Base-by-base conservation (phyloP, 192 early-diverging fungal species). In the Gryganskiella cystojenkinii region DNA sequence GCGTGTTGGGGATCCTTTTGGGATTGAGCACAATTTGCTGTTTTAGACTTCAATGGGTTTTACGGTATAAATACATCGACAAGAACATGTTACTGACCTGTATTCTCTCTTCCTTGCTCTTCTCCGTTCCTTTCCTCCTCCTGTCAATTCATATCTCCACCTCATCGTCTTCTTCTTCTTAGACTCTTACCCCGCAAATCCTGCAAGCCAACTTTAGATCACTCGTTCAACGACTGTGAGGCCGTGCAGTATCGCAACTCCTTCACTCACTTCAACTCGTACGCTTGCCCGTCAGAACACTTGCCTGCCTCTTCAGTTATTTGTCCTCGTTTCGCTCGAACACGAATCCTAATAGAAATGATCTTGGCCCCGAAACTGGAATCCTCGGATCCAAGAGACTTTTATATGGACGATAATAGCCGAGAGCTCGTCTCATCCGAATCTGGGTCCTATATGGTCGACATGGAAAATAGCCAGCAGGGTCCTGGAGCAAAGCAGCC, bases 401-500 rank as follows among this genome's bases (percentile, higher is more conserved):
- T 78, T 35, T 78, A 78, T 22, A 50, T 64, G 30, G 66, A 78
- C 42, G 74, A 78, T 35, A 61, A 64, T 22, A 67, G 56, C 37
- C 5, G 37, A 25, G 74, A 78, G 30, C 42, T 78, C 15, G 34
- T 66, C 20, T 47, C 72, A 34, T 31, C 27, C 33, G 65, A 45
- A 8, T 20, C 53, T 25, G 35, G 40, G 11, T 17, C 31, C 14
- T 67, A 57, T 19, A 67, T 67, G 65, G 30, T 58, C 7, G 65
- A 56, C 13, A 34, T 30, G 7, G 31, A 56, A 20, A 56, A 33
- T 22, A 30, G 35, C 24, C 52, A 25, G 33, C 27, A 30, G 20
- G 74, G 66, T 10, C 64, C 72, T 45, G 74, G 74, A 30, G 73
- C 73, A 59, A 78, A 78, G 56, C 74, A 78, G 35, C 74, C 74